A percentile compares a stretch with the other conserved stretches of the same genome.
Conservation (phyloP, 2,329 filamentous ascomycete species). For the Penicillium freii region DNA sequence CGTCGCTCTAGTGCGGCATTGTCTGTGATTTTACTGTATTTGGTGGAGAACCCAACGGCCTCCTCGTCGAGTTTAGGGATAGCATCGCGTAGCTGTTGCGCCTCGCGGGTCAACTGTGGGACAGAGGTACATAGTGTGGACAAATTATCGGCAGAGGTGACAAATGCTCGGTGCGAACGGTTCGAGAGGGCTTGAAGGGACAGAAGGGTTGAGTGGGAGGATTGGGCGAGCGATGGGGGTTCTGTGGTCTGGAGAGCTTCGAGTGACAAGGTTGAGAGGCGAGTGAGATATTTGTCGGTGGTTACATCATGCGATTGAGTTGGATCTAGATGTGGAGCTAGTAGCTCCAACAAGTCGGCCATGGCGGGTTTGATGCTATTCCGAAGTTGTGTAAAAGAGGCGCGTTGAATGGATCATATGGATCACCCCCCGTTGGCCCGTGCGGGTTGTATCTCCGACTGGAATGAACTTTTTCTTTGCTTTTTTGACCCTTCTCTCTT, state of each 20-base stretch:
- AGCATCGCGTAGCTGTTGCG: conserved; percentile 64
- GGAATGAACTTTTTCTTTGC: conserved; percentile 14
- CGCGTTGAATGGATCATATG: conserved; percentile 12
- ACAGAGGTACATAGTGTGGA: conserved; percentile 69
- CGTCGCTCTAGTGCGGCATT: conserved; percentile 69
- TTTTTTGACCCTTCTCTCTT: not conserved
- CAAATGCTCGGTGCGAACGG: conserved; percentile 80
- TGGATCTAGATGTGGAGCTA: conserved; percentile 60
- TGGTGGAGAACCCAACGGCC: conserved; percentile 75
- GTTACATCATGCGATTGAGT: conserved; percentile 34
- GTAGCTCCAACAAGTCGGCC: conserved; percentile 73
- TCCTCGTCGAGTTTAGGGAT: conserved; percentile 78
- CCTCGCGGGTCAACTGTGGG: conserved; percentile 65
- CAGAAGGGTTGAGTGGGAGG: conserved; percentile 74
- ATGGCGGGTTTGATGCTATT: conserved; percentile 41
- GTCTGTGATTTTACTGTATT: conserved; percentile 72
- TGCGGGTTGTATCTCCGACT: conserved; percentile 31
- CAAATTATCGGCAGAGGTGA: conserved; percentile 75
- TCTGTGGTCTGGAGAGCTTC: conserved; percentile 71
- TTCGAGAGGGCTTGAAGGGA: conserved; percentile 86
- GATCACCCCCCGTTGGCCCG: conserved; percentile 23
- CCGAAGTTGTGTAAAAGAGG: conserved; percentile 14
- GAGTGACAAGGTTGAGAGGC: conserved; percentile 73
- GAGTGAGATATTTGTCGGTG: conserved; percentile 65
- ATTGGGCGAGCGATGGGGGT: conserved; percentile 74